phyloP scores from a whole-genome alignment of 2,329 filamentous ascomycete species.

The Penicillium expansum region DNA sequence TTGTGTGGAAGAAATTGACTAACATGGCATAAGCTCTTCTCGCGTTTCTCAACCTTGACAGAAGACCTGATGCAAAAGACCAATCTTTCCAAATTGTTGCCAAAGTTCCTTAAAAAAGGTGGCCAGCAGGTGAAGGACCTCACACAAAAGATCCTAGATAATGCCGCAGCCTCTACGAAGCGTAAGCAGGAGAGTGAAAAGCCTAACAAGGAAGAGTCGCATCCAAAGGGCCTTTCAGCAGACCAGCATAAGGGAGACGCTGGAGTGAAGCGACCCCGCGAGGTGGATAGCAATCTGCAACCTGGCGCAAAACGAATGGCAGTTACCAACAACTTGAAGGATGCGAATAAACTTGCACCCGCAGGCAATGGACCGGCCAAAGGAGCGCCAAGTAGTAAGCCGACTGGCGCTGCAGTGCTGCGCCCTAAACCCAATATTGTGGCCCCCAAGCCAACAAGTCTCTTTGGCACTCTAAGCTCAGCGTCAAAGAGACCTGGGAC shows the following conservation, averaged over 20 bases:
- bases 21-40: constrained; percentile 47
- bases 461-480: constrained; percentile 48
- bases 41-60: constrained; percentile 56
- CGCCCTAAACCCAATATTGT: constrained; percentile 42
- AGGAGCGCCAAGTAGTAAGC: constrained; percentile 32
- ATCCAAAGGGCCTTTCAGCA: constrained; percentile 22
- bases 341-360: constrained; percentile 20
- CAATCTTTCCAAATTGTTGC: constrained; percentile 58
- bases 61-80: constrained; percentile 58
- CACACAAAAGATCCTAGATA: constrained; percentile 55
- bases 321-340: constrained; percentile 36
- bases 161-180: constrained; percentile 46
- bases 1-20: constrained; percentile 17
- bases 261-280: constrained; percentile 41
- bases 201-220: constrained; percentile 37
- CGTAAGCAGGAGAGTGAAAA: constrained; percentile 41
- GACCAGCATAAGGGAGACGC: constrained; percentile 19
- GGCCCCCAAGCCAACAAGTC: constrained; percentile 44
- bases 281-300: constrained; percentile 36
- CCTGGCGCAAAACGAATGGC: constrained; percentile 41
- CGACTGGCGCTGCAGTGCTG: constrained; percentile 22
- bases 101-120: constrained; percentile 58
- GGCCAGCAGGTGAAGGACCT: constrained; percentile 56
- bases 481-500: constrained; percentile 52
- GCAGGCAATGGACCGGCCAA: constrained; percentile 29